These are phyloP conservation scores for Bauhinia variegata DNA, from an alignment of 306 rosid species.

Conservation along the genomic window DNA sequence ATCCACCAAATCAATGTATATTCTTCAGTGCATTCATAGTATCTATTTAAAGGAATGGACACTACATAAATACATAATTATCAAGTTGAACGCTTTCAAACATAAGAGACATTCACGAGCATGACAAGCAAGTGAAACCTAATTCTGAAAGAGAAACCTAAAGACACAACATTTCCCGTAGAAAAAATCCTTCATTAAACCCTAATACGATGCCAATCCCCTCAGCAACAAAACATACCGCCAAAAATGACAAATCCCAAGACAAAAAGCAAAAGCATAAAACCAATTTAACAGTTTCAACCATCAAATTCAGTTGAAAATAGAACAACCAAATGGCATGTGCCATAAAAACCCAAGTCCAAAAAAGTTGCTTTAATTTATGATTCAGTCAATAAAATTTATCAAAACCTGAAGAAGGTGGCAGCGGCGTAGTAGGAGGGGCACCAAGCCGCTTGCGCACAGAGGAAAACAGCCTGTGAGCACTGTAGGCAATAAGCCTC, in stretches of 20 bases:
- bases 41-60: background rate
- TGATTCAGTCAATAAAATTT: background rate
- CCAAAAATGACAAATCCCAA: background rate
- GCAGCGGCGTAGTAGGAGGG: constrained; percentile 44
- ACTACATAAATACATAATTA: background rate
- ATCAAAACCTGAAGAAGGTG: constrained; percentile 41
- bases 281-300: background rate
- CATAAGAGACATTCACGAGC: background rate
- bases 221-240: background rate
- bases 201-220: constrained; percentile 19
- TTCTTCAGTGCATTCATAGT: too few relatives aligned
- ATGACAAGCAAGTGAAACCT: background rate
- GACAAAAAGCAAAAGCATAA: background rate
- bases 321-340: too few relatives aligned
- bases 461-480: constrained; percentile 70
- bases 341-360: background rate
- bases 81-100: constrained; percentile 1
- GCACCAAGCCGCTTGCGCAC: constrained; percentile 79
- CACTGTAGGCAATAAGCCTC: constrained; percentile 62
- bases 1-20: background rate
- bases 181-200: constrained; percentile 15
- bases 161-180: background rate
- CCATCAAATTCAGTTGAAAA: constrained; percentile 3
- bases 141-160: background rate
- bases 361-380: background rate